These are phyloP conservation scores for Pseudozyma sp. DNA, from an alignment of 1,284 basidiomycete genomes.

Conservation along the genomic window DNA sequence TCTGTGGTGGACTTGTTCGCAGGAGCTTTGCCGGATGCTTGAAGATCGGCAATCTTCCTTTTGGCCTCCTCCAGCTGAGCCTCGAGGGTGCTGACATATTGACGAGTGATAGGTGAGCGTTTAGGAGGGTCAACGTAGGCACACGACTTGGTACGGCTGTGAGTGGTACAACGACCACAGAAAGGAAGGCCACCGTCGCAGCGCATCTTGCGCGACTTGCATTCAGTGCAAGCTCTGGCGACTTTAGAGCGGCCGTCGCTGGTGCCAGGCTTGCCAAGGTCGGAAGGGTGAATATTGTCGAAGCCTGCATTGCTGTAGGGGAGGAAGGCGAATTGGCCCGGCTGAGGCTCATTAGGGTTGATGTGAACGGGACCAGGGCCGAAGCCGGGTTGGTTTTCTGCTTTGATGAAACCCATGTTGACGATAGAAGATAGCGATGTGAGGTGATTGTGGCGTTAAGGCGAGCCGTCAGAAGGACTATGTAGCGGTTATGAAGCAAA, in stretches of 20 bases:
- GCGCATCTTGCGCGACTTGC: constrained; percentile 56
- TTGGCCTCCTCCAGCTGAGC: constrained; percentile 48
- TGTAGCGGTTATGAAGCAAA: neutral
- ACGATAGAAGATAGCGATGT: neutral
- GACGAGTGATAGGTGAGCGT: constrained; percentile 52
- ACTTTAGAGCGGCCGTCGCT: constrained; percentile 52
- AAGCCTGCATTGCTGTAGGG: constrained; percentile 43
- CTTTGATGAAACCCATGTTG: constrained; percentile 53
- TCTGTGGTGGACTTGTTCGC: constrained; percentile 12
- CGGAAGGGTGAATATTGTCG: constrained; percentile 46
- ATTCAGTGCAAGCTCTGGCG: constrained; percentile 50
- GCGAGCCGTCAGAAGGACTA: neutral
- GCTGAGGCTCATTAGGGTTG: constrained; percentile 34
- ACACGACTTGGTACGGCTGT: constrained; percentile 55
- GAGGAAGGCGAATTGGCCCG: constrained; percentile 47
- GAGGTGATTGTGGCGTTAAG: neutral
- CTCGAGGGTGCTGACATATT: constrained; percentile 52
- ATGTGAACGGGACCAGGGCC: constrained; percentile 27
- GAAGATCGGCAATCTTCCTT: constrained; percentile 36
- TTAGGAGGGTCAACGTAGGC: constrained; percentile 55
- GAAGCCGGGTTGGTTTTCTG: constrained; percentile 40
- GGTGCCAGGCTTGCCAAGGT: constrained; percentile 43
- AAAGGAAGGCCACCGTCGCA: constrained; percentile 56
- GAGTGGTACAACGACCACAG: constrained; percentile 52
- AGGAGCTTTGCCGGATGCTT: constrained; percentile 11